Evolutionary conservation across 2,329 filamentous ascomycete genomes (phyloP), one percentile per base, ranked within the genome.

Genomic region (Rhynchosporium secalis): DNA sequence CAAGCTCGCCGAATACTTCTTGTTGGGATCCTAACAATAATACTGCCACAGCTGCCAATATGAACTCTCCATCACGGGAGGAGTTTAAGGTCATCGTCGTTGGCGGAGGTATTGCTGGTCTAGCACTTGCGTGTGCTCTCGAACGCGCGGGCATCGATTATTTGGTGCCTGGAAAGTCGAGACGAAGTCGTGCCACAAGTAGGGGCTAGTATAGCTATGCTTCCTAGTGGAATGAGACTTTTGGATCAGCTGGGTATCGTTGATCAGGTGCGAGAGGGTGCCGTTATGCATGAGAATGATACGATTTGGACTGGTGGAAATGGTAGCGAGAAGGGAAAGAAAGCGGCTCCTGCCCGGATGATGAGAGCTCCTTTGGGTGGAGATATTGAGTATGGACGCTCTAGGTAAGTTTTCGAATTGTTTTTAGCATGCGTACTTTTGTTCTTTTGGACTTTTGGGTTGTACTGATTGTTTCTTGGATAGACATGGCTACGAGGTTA

Each of bases 91-190:
- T 81, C 29, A 70, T 83, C 58, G 82, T 84, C 45, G 78, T 74
- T 1, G 81, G 81, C 20, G 81, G 79, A 6, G 76, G 78, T 51
- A 71, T 83, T n/a, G 74, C 77, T 2, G 82, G 82, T 6, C 70
- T 83, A 0, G 73, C 77, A 0, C 69, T 82, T 7, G 79, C 80
- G 3, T 75, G 77, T 47, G 76, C 77, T 64, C 76, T 85, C 3
- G 76, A 83, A 58, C 69, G 71, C 48, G 71, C 77, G 40, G 71
- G 69, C 33, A 78, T 85, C 60, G 77, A 83, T 64, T 84, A 79
- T 67, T 62, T 81, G 2, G 61, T 85, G 20, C 0, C 74, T 85
- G 0, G 82, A 85, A 64, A 71, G 72, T 0, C 71, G 78, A 51
- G 31, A 63, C 0, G 69, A 75, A 0, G 76, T 83, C 28, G 76